Conservation (phyloP, 2,329 filamentous ascomycete genomes). For the Aspergillus sp. region DNA sequence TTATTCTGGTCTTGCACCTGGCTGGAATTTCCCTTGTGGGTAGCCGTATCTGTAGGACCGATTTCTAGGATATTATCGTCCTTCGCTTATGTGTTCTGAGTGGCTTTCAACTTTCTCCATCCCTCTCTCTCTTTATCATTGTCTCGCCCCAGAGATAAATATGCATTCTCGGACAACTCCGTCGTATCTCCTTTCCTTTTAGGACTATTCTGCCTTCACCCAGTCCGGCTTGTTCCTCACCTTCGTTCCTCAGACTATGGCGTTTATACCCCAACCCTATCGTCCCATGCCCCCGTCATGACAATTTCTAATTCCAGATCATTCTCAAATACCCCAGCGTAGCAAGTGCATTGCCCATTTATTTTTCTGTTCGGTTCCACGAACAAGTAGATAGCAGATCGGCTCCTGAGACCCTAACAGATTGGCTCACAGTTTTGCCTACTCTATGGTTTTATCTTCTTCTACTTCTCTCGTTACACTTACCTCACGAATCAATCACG, state of each 20-base stretch:
- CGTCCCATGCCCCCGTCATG: background rate
- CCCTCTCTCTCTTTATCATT: background rate
- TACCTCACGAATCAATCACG: background rate
- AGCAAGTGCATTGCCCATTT: background rate
- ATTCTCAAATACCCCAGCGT: background rate
- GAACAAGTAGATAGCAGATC: background rate
- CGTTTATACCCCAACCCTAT: background rate
- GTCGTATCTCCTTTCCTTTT: background rate
- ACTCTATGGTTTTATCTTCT: background rate
- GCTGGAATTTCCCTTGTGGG: constrained; percentile 22
- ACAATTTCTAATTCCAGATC: no score
- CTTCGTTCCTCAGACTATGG: background rate
- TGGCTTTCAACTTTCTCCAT: background rate
- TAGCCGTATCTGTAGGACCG: background rate
- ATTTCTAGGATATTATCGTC: background rate
- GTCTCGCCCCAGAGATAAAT: background rate
- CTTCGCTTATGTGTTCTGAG: background rate
- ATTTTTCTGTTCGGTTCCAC: background rate
- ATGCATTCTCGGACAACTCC: background rate
- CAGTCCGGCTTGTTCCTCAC: background rate
- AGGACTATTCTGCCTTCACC: background rate
- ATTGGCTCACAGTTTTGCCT: background rate
- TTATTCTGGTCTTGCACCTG: constrained; percentile 13
- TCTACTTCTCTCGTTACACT: background rate
- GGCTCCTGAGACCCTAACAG: background rate